Evolutionary conservation across 2,329 filamentous ascomycete genomes (phyloP).

Genomic region (Monilinia vaccinii-corymbosi): DNA sequence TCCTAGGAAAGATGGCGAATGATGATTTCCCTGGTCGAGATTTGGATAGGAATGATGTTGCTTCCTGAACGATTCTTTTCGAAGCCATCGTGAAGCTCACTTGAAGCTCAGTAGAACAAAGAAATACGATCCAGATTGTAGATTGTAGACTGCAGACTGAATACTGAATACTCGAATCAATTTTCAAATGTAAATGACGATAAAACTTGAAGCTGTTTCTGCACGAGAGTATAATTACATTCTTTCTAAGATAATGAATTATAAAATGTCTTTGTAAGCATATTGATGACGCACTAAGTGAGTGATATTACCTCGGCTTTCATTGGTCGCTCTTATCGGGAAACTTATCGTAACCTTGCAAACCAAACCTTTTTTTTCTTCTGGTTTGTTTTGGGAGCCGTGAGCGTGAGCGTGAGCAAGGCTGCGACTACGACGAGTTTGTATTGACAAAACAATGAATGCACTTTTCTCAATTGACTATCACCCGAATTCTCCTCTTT

Average conservation of each 20-base stretch:
- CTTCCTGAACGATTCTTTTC: conserved; percentile 18
- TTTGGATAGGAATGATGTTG: conserved; percentile 18
- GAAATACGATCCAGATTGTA: background rate
- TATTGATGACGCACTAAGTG: background rate
- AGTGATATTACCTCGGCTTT: background rate
- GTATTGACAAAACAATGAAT: background rate
- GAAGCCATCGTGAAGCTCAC: conserved; percentile 17
- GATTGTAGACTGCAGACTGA: background rate
- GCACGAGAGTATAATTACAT: background rate
- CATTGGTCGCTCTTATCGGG: background rate
- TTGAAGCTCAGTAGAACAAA: background rate
- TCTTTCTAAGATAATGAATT: background rate
- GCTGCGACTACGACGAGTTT: background rate
- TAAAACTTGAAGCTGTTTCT: background rate
- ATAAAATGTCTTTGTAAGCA: conserved; percentile 1
- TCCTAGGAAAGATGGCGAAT: conserved; percentile 23
- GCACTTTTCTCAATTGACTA: background rate
- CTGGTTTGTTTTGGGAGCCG: no score
- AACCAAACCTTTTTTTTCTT: background rate
- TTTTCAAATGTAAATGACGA: background rate
- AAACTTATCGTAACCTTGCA: background rate
- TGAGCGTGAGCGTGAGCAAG: background rate
- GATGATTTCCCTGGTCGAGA: conserved; percentile 24
- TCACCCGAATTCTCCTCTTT: background rate
- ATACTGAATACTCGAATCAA: background rate